A percentile compares a stretch with the other conserved stretches of the same genome.
Evolutionary conservation across 1,284 basidiomycete species (phyloP).

Genomic region (Ustilago cynodontis): DNA sequence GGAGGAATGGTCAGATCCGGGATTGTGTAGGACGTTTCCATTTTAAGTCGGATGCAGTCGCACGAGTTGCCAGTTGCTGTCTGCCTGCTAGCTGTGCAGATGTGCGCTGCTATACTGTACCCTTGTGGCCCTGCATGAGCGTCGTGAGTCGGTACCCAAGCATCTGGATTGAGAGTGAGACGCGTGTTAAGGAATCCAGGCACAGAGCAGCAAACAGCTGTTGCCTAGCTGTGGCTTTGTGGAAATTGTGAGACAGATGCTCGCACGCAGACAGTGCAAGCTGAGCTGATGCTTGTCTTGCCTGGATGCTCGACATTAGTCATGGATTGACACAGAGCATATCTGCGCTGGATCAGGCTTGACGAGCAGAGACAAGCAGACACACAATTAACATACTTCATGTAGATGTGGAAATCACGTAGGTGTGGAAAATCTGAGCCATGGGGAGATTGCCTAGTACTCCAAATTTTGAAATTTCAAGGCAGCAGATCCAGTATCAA

Average conservation of each 20-base stretch:
- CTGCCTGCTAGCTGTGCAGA: no score
- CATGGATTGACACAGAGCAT: no score
- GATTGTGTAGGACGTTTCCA: background rate
- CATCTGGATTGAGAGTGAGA: background rate
- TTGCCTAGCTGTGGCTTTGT: background rate
- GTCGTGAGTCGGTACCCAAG: background rate
- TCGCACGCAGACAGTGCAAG: conserved; percentile 11
- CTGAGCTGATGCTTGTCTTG: conserved; percentile 23
- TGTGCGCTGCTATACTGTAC: no score
- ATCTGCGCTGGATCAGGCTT: background rate
- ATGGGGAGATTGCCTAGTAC: no score
- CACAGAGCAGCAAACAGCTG: background rate
- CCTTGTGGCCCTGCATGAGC: no score
- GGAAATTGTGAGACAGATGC: background rate
- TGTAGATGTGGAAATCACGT: no score
- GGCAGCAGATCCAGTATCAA: background rate
- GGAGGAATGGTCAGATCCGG: background rate
- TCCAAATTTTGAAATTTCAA: conserved; percentile 2
- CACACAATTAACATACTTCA: no score
- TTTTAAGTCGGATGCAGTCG: no score
- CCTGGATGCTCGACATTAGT: no score
- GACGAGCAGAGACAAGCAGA: conserved; percentile 7
- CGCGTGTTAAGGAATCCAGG: background rate
- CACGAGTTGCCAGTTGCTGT: no score
- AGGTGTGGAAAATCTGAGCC: no score